Evolutionary conservation across 805 yeast genomes (phyloP).

Genomic region (Suhomyces faveliae): DNA sequence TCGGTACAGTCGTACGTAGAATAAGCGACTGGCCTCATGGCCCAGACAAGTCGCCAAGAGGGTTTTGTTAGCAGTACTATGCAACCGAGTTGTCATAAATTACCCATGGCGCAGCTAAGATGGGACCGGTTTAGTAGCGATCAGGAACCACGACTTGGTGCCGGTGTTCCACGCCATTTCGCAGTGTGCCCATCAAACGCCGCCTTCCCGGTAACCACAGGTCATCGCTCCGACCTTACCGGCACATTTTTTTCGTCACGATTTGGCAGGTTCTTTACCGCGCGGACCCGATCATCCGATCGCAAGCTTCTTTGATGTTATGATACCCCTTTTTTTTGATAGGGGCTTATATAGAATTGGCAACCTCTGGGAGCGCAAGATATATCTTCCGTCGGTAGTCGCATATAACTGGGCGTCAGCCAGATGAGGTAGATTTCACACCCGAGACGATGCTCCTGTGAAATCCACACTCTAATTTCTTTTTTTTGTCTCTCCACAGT

Average conservation of each 20-base stretch:
- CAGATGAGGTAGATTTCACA: neutral
- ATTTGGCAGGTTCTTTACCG: neutral
- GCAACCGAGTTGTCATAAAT: neutral
- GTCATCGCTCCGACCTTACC: neutral
- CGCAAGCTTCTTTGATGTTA: neutral
- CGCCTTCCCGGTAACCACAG: too few relatives aligned
- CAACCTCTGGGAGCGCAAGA: neutral
- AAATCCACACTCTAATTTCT: neutral
- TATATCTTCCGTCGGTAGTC: neutral
- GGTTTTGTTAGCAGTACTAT: neutral
- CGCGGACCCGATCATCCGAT: constrained; percentile 2
- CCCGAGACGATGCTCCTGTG: neutral
- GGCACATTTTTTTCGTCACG: neutral
- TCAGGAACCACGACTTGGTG: neutral
- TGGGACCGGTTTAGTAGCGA: neutral
- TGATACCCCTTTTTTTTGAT: constrained; percentile 6
- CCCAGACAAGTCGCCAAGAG: neutral
- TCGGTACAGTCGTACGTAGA: neutral
- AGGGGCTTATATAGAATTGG: constrained; percentile 2
- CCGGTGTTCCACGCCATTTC: too few relatives aligned
- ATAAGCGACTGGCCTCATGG: neutral
- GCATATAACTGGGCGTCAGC: neutral
- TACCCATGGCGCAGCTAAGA: neutral
- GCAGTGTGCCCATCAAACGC: too few relatives aligned
- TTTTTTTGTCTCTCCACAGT: neutral